Evolutionary conservation across 1,284 basidiomycete species (phyloP).

Genomic region (Fomitopsis betulina): DNA sequence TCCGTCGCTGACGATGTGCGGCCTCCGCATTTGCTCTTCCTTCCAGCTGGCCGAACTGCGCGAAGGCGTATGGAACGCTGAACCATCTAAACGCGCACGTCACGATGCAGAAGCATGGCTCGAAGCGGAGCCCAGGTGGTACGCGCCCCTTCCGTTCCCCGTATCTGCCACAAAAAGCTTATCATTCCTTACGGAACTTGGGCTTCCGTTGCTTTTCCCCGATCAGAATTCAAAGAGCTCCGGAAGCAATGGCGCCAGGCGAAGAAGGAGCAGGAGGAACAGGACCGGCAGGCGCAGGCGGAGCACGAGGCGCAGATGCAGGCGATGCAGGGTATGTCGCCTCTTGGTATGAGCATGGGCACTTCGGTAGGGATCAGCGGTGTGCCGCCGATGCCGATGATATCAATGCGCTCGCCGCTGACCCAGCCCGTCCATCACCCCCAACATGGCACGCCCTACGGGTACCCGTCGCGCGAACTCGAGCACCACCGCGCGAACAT

Average conservation of each 20-base stretch:
- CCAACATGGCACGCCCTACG: constrained; percentile 5
- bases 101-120: constrained; percentile 88
- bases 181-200: constrained; percentile 1
- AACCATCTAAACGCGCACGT: constrained; percentile 94
- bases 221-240: constrained; percentile 93
- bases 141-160: constrained; percentile 32
- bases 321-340: constrained; percentile 5
- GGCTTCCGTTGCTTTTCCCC: constrained; percentile 5
- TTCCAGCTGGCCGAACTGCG: constrained; percentile 68
- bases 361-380: constrained; percentile 2
- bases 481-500: constrained; percentile 14
- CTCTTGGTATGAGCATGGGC: not conserved
- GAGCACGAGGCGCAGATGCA: constrained; percentile 16
- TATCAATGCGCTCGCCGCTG: constrained; percentile 10
- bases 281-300: constrained; percentile 14
- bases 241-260: constrained; percentile 93
- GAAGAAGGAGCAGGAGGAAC: constrained; percentile 67
- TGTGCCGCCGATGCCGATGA: constrained; percentile 6
- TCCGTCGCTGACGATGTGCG: not conserved
- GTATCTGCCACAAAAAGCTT: not conserved
- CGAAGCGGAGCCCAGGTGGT: constrained; percentile 82
- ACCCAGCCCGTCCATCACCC: constrained; percentile 2
- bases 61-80: constrained; percentile 83
- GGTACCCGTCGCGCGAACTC: constrained; percentile 12
- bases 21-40: not conserved